These are phyloP conservation scores for Camelina sativa DNA, from an alignment of 345 rosid genomes.

Conservation along the genomic window DNA sequence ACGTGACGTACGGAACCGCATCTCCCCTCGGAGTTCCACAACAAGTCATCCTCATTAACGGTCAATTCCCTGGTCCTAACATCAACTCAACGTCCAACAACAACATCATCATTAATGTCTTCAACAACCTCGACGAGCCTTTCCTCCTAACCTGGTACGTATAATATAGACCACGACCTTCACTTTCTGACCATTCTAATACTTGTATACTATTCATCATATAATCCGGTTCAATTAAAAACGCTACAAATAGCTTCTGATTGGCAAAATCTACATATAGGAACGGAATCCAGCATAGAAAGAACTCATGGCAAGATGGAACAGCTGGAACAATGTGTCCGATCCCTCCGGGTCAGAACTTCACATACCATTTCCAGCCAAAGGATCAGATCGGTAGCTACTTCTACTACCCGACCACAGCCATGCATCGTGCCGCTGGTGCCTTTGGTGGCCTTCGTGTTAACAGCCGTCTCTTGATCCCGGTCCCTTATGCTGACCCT, in stretches of 20 bases:
- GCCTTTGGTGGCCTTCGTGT: constrained; percentile 75
- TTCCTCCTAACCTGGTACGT: constrained; percentile 42
- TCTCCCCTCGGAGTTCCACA: constrained; percentile 64
- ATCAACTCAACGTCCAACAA: constrained; percentile 77
- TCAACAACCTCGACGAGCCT: constrained; percentile 79
- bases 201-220: no score
- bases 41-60: constrained; percentile 72
- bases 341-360: constrained; percentile 64
- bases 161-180: background rate
- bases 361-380: constrained; percentile 75
- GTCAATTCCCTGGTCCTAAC: constrained; percentile 77
- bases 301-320: constrained; percentile 84
- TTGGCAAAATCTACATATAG: background rate
- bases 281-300: constrained; percentile 70
- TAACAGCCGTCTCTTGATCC: constrained; percentile 68
- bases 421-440: constrained; percentile 61
- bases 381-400: constrained; percentile 87
- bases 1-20: constrained; percentile 57
- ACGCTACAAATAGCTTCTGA: no score
- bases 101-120: constrained; percentile 71
- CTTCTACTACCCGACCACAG: constrained; percentile 64
- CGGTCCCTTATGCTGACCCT: constrained; percentile 65
- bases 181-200: no score
- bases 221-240: no score
- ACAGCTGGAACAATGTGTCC: constrained; percentile 69